Evolutionary conservation across 192 early-diverging fungal genomes (phyloP), one percentile per base, ranked within the genome.

Genomic region (Coemansia sp.): DNA sequence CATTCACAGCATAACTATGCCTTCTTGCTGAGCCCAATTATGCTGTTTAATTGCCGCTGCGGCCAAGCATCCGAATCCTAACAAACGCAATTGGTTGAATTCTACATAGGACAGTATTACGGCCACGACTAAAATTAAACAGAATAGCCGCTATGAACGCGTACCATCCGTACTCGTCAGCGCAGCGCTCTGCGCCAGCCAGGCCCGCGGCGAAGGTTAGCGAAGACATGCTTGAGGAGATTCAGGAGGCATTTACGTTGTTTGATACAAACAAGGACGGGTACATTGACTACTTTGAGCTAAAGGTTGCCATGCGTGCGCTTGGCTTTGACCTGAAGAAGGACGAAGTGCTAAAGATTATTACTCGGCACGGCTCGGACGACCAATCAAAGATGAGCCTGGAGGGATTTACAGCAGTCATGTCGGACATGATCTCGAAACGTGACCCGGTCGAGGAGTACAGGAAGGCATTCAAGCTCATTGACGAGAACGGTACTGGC

Each of bases 261-360:
- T 85, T 85, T 54, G 83, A 85, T 54, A 81, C 80, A 2, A 82
- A 88, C 70, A 80, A 83, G 36, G 88, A 91, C 57, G 71, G 74
- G 22, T 62, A 73, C 14, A 62, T 92, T 3, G 88, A 90, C 75
- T 89, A 85, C 57, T 90, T 89, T 70, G 90, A 91, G 75, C 69
- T 90, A 7, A 92, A 91, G 75, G 88, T 89, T 0, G 89, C 90
- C 22, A 86, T 92, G 86, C 69, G 87, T 26, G 90, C 90, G 8
- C 74, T 92, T 5, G 90, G 90, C 3, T 92, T 92, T 71, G 85
- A 91, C 50, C 77, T 77, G n/a, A 90, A 88, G 64, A 91, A 91
- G 55, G 67, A 83, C 27, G 90, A 92, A 38, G 83, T 91, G 8
- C 50, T 91, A 17, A 87, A 84, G 36, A 80, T 90, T 15, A 49